These are phyloP conservation scores for Ajuga reptans DNA, from an alignment of 305 asterid genomes.

Conservation along the genomic window DNA sequence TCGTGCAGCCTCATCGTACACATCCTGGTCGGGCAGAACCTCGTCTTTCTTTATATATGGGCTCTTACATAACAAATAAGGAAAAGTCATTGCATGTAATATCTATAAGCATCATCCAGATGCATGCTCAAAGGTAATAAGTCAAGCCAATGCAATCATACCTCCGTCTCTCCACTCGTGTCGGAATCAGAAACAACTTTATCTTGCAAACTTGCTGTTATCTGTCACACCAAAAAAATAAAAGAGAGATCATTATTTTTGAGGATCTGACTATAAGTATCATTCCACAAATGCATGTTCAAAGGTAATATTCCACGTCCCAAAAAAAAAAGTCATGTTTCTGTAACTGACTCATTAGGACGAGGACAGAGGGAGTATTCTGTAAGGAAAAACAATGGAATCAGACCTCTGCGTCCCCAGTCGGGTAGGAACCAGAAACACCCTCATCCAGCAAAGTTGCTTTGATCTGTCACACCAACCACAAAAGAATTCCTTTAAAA, in stretches of 20 bases:
- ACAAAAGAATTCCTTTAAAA: neutral
- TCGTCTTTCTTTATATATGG: slow-evolving; percentile 21
- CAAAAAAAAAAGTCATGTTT: too few species aligned
- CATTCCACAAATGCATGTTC: slow-evolving; percentile 10
- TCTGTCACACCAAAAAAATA: neutral
- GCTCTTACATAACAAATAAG: slow-evolving; percentile 24
- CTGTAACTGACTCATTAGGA: too few species aligned
- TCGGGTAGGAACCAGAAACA: slow-evolving; percentile 18
- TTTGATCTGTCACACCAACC: slow-evolving; percentile 31
- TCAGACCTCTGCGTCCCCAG: neutral
- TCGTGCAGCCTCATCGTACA: slow-evolving; percentile 13
- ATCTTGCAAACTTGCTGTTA: slow-evolving; percentile 17
- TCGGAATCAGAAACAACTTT: slow-evolving; percentile 15
- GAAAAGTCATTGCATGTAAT: neutral
- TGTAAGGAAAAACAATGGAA: neutral
- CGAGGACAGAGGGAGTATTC: too few species aligned
- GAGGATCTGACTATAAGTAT: slow-evolving; percentile 23
- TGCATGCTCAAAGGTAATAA: slow-evolving; percentile 10
- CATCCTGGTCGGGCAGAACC: slow-evolving; percentile 10
- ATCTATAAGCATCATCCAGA: slow-evolving; percentile 9
- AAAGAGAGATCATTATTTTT: neutral
- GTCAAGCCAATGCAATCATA: slow-evolving; percentile 20
- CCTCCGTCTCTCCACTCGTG: slow-evolving; percentile 27
- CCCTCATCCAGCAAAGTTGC: slow-evolving; percentile 14
- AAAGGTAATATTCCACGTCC: neutral